phyloP scores from a whole-genome alignment of 2,329 filamentous ascomycete species.

The Alternaria sp. region DNA sequence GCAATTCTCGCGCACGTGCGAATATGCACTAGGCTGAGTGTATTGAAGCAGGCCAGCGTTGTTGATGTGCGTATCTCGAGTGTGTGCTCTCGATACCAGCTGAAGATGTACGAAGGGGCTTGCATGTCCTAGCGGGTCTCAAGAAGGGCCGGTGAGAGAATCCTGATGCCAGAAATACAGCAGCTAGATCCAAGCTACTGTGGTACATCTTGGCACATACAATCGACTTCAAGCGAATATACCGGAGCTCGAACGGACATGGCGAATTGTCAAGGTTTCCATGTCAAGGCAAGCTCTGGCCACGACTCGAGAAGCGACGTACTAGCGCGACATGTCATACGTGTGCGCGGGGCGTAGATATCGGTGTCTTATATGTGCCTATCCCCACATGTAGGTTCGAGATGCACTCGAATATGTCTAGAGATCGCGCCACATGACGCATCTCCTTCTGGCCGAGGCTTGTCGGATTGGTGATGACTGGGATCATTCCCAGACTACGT shows the following conservation, averaged over 20 bases:
- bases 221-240: neutral
- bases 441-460: constrained; percentile 3
- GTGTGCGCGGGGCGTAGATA: neutral
- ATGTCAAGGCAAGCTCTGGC: neutral
- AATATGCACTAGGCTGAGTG: neutral
- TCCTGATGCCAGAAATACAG: neutral
- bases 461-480: neutral
- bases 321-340: constrained; percentile 7
- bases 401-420: neutral
- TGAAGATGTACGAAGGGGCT: constrained; percentile 4
- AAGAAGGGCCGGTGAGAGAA: neutral
- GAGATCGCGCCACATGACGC: constrained; percentile 2
- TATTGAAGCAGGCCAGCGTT: neutral
- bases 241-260: constrained; percentile 3
- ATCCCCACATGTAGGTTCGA: constrained; percentile 1
- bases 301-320: constrained; percentile 1
- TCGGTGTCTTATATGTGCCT: neutral
- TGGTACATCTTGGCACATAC: constrained; percentile 1
- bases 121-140: neutral
- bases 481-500: neutral
- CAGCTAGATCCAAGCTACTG: neutral
- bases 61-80: neutral
- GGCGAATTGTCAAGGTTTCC: constrained; percentile 1
- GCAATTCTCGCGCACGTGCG: constrained; percentile 1
- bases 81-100: neutral